Conservation (phyloP, 495 filamentous ascomycete species). For the Aspergillus funiculosus region DNA sequence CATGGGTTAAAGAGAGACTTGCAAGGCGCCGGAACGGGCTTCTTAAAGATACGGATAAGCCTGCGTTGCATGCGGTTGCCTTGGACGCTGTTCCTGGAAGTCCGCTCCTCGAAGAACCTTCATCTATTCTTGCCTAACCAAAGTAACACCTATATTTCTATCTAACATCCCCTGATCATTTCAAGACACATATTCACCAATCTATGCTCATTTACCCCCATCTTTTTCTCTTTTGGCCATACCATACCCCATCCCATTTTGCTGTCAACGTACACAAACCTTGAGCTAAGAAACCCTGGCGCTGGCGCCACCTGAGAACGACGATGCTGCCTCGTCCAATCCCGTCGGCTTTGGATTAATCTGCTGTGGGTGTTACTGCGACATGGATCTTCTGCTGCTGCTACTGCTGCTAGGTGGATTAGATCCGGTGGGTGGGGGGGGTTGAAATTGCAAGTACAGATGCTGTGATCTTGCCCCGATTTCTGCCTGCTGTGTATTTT, state of each 20-base stretch:
- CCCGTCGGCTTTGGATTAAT: conserved; percentile 8
- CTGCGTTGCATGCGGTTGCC: conserved; percentile 73
- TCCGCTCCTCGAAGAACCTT: conserved; percentile 29
- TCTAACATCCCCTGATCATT: neutral
- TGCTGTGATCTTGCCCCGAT: neutral
- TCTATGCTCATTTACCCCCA: conserved; percentile 1
- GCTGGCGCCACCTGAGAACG: conserved; percentile 13
- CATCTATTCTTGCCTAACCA: conserved; percentile 5
- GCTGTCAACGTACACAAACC: neutral
- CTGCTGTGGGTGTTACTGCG: neutral
- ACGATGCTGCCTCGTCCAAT: neutral
- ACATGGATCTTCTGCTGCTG: no score
- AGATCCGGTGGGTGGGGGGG: no score
- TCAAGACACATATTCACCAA: conserved; percentile 8
- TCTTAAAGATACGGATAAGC: conserved; percentile 46
- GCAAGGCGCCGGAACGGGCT: conserved; percentile 52
- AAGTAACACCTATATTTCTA: neutral
- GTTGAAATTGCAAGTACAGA: neutral
- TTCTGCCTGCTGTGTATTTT: neutral
- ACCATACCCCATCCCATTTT: conserved; percentile 11
- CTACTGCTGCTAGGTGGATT: neutral
- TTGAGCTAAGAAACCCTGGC: conserved; percentile 10
- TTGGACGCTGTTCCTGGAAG: conserved; percentile 52
- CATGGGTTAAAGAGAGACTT: conserved; percentile 75
- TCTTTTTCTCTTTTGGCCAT: conserved; percentile 3